Evolutionary conservation across 371 early-diverging fungal species (phyloP), one percentile per base, ranked within the genome.

Genomic region (Enterocytospora artemiae): DNA sequence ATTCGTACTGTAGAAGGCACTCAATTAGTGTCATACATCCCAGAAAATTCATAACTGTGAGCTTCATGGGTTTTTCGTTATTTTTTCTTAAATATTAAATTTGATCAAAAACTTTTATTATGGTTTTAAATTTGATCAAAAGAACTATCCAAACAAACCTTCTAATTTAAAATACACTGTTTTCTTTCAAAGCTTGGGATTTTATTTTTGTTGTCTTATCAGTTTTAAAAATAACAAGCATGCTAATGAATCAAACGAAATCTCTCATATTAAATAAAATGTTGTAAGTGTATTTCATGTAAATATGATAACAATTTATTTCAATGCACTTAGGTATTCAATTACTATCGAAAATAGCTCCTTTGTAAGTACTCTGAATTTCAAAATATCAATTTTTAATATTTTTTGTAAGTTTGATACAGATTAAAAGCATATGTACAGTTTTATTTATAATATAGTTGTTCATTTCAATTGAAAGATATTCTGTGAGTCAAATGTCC

Each of bases 401-500:
- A 39, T n/a, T 39, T 12, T 39, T 12, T 39, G 9, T 39, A n/a
- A 39, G 9, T 9, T 39, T 39, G 39, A 39, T 39, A 39, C 12
- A 39, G 39, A 12, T 9, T 39, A 12, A 39, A 39, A 12, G 39
- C n/a, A n/a, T 39, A 12, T 39, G 9, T 9, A 12, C 9, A 39
- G 9, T 39, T 9, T 39, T 39, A 9, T 39, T 12, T 39, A 39
- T 39, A 12, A 12, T 12, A 39, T 39, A 12, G 9, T 53, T 16
- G 7, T 14, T 43, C 43, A 14, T 16, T 63, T 63, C 9, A 70
- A 46, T 28, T 56, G 58, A 62, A 70, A 74, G 2, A 74, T 9
- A 51, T 74, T 65, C 3, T 69, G 46, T 49, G 66, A 61, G 54
- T 74, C 74, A 36, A 50, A 50, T 24, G 55, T 58, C 20, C 51